A percentile compares a stretch with the other conserved stretches of the same genome.
Conservation (phyloP, 2,329 filamentous ascomycete genomes). For the Ilyonectria destructans region DNA sequence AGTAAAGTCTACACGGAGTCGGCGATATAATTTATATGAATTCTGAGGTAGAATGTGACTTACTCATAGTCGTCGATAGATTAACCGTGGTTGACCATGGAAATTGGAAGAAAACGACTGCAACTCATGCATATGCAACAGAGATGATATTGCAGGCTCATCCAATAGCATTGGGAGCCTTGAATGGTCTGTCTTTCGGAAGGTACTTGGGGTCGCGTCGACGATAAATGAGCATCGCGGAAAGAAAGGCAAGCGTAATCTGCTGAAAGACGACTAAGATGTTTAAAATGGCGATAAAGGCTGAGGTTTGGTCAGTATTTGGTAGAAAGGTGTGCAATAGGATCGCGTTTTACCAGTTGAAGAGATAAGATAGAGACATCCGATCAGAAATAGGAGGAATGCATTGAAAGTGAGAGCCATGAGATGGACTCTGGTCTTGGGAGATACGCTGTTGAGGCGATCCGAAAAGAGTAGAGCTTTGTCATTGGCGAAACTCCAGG, state of each 20-base stretch:
- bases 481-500: conserved; percentile 18
- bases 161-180: background rate
- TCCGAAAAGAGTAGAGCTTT: conserved; percentile 4
- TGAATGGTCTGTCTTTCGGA: conserved; percentile 9
- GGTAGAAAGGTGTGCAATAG: background rate
- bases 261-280: conserved; percentile 20
- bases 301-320: background rate
- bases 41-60: background rate
- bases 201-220: conserved; percentile 7
- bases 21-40: too few relatives aligned
- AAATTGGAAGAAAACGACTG: conserved; percentile 16
- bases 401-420: conserved; percentile 11
- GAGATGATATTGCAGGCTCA: conserved; percentile 13
- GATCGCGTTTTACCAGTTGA: conserved; percentile 8
- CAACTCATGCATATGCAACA: background rate
- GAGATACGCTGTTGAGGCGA: background rate
- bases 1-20: too few relatives aligned
- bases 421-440: background rate
- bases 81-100: conserved; percentile 7
- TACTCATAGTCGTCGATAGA: conserved; percentile 14
- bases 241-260: conserved; percentile 16
- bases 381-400: conserved; percentile 11
- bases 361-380: conserved; percentile 16
- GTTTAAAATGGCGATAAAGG: conserved; percentile 17
- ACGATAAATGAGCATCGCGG: conserved; percentile 13